phyloP scores from a whole-genome alignment of 2,329 filamentous ascomycete species.

The Gaeumannomyces tritici region DNA sequence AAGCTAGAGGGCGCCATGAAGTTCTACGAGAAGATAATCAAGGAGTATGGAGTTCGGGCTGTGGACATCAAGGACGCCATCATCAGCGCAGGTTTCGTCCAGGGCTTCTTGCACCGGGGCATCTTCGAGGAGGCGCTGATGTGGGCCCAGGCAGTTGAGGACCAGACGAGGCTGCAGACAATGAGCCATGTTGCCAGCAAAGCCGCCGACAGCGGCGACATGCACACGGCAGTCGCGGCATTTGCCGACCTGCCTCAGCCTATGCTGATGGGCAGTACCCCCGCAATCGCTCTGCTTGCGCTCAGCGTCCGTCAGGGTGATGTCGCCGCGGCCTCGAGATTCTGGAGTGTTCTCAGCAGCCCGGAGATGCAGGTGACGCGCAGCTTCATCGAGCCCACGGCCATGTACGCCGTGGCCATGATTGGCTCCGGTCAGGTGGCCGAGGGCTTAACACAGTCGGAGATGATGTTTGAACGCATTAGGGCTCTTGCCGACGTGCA shows the following conservation, averaged over 20 bases:
- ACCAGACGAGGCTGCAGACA: constrained; percentile 47
- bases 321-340: constrained; percentile 64
- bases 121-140: constrained; percentile 64
- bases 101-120: constrained; percentile 62
- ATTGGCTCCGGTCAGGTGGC: constrained; percentile 76
- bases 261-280: constrained; percentile 38
- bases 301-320: constrained; percentile 78
- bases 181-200: constrained; percentile 65
- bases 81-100: constrained; percentile 65
- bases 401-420: constrained; percentile 84
- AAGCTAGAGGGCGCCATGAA: constrained; percentile 73
- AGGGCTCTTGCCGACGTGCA: constrained; percentile 46
- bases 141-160: constrained; percentile 58
- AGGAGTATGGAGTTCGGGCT: constrained; percentile 47
- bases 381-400: constrained; percentile 73
- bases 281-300: constrained; percentile 75
- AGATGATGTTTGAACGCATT: constrained; percentile 81
- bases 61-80: constrained; percentile 61
- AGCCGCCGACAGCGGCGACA: constrained; percentile 72
- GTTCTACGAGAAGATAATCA: constrained; percentile 74
- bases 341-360: constrained; percentile 66
- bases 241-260: constrained; percentile 49
- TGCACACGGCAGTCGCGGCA: constrained; percentile 56
- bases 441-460: constrained; percentile 70
- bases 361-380: constrained; percentile 49